Conservation (phyloP, 805 yeast genomes). For the Ogataea nitratoaversa region DNA sequence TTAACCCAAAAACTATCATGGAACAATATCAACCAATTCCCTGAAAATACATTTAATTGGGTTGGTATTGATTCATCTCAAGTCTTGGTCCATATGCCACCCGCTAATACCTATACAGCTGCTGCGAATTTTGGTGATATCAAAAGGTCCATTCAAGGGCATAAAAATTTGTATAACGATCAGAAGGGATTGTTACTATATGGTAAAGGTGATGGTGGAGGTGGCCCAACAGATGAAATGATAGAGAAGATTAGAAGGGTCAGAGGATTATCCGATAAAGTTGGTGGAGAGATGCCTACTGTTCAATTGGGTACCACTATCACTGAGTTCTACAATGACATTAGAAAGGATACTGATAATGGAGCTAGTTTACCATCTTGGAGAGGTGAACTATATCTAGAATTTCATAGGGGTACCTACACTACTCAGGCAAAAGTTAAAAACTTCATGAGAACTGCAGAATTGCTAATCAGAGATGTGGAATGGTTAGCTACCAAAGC, state of each 20-base stretch:
- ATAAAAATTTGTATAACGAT: slow-evolving; percentile 76
- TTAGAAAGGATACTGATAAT: slow-evolving; percentile 56
- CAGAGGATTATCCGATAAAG: slow-evolving; percentile 79
- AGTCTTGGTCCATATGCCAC: slow-evolving; percentile 96
- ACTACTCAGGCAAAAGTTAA: slow-evolving; percentile 90
- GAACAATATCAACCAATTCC: slow-evolving; percentile 92
- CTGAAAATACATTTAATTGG: slow-evolving; percentile 92
- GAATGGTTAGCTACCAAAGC: slow-evolving; percentile 80
- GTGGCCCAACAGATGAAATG: slow-evolving; percentile 95
- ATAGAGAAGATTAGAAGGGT: slow-evolving; percentile 87
- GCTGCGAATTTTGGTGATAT: slow-evolving; percentile 92
- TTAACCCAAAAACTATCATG: slow-evolving; percentile 92
- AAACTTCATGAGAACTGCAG: slow-evolving; percentile 71
- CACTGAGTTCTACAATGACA: slow-evolving; percentile 71
- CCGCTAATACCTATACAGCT: slow-evolving; percentile 93
- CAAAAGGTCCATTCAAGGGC: slow-evolving; percentile 69
- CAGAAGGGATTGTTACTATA: slow-evolving; percentile 77
- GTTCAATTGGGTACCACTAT: slow-evolving; percentile 75
- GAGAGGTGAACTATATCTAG: slow-evolving; percentile 92
- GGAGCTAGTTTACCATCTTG: slow-evolving; percentile 77
- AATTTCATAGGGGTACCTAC: slow-evolving; percentile 95
- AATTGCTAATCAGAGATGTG: slow-evolving; percentile 75
- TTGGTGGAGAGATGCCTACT: slow-evolving; percentile 70
- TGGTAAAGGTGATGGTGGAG: slow-evolving; percentile 98
- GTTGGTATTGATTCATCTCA: slow-evolving; percentile 92